Base-by-base conservation (phyloP, 352 stramenopile genomes). In the Thalassiosira gravida region DNA sequence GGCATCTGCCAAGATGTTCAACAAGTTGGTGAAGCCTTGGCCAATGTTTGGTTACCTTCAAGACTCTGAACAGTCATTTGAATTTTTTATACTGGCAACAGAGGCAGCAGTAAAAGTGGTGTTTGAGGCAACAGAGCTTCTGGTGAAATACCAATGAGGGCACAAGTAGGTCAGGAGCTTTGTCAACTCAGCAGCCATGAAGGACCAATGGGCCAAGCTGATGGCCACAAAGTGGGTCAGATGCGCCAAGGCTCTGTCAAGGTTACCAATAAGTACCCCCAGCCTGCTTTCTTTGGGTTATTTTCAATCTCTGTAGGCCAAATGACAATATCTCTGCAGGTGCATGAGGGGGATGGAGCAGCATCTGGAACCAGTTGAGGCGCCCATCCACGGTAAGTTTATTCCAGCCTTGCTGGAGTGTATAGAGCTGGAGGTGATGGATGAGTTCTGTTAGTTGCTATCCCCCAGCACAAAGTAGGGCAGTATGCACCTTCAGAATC, bases 271-370 rank as follows among this genome's bases (percentile, higher is more conserved):
- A n/a, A 37, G 1, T 82, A 50, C 58, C 64, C 73, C 8, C 74
- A 77, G 46, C 39, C 74, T 3, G 74, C 55, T 1, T 83, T 75
- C 56, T 42, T 47, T 3, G 67, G 74, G 5, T 46, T 83, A n/a
- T 0, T 47, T 32, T 0, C 35, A 55, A 24, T 67, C 56, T 5
- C 58, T 74, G 11, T 61, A 83, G 44, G 0, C 29, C 0, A 55
- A 83, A 37, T 83, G 74, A 67, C 62, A 69, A 11, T 79, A 68
- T 27, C 22, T 83, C 7, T 44, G 53, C 3, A 39, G 67, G 32
- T 47, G 64, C 7, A 22, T 42, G 13, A 24, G 44, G 16, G 64
- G 46, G 14, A 1, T 55, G 13, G 61, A 22, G 1, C 1, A 35
- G 1, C 14, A 27, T 46, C 46, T 79, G 2, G 25, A 61, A 9